A percentile compares a stretch with the other conserved stretches of the same genome.
Evolutionary conservation across 2,329 filamentous ascomycete genomes (phyloP).

Genomic region (Aureobasidium sp.): DNA sequence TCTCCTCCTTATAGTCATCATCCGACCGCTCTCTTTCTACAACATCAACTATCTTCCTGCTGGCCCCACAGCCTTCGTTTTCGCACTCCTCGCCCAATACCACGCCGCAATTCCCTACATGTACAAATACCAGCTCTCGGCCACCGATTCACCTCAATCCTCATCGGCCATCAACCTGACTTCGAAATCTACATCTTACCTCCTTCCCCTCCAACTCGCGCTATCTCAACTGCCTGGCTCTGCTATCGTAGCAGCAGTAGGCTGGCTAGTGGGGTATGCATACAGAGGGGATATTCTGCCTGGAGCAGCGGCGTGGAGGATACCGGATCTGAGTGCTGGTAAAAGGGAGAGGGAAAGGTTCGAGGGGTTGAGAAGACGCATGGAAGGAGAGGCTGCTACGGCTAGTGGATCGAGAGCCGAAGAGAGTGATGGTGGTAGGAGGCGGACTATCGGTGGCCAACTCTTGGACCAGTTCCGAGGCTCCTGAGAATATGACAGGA

Average conservation of each 20-base stretch:
- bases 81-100: conserved; percentile 88
- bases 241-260: conserved; percentile 63
- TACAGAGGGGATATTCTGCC: conserved; percentile 82
- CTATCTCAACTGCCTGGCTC: conserved; percentile 85
- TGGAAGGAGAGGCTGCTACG: conserved; percentile 42
- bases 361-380: conserved; percentile 40
- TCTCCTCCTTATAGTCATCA: conserved; percentile 56
- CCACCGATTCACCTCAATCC: conserved; percentile 22
- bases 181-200: conserved; percentile 84
- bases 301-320: conserved; percentile 58
- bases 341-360: conserved; percentile 35
- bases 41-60: conserved; percentile 82
- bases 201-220: conserved; percentile 75
- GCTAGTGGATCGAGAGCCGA: conserved; percentile 32
- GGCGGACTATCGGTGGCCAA: conserved; percentile 38
- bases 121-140: conserved; percentile 70
- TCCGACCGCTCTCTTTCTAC: conserved; percentile 67
- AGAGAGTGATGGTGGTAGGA: conserved; percentile 24
- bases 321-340: conserved; percentile 78
- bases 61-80: conserved; percentile 76
- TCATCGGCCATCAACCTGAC: conserved; percentile 61
- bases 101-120: conserved; percentile 78
- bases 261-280: conserved; percentile 79
- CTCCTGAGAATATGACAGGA: neutral
- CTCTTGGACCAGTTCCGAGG: conserved; percentile 39